Percentiles rank a stretch among this genome's conserved stretches.
phyloP scores from a whole-genome alignment of 2,329 filamentous ascomycete genomes.

The Bipolaris cookei region DNA sequence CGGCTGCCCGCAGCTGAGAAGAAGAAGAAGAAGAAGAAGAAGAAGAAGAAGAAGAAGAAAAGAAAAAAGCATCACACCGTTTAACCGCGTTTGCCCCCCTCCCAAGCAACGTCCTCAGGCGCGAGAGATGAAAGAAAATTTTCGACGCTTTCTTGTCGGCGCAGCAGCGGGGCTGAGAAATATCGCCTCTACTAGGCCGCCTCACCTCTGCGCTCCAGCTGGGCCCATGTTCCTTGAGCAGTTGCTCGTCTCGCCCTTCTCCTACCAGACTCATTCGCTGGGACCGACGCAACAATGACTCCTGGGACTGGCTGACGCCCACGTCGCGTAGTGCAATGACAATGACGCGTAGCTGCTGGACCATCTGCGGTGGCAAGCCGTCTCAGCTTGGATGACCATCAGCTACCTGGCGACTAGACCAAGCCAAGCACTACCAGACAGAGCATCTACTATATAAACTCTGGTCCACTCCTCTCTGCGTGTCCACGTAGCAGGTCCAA shows the following conservation, averaged over 20 bases:
- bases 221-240: slow-evolving; percentile 30
- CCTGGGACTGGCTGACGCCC: slow-evolving; percentile 26
- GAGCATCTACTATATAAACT: neutral
- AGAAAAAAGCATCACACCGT: neutral
- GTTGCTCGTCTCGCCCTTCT: slow-evolving; percentile 34
- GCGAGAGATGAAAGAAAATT: slow-evolving; percentile 18
- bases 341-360: slow-evolving; percentile 31
- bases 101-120: slow-evolving; percentile 19
- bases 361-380: slow-evolving; percentile 33
- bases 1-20: slow-evolving; percentile 36
- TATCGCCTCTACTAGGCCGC: slow-evolving; percentile 26
- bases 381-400: slow-evolving; percentile 41
- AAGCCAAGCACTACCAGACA: slow-evolving; percentile 34
- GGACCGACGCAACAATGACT: slow-evolving; percentile 26
- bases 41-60: no score
- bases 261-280: slow-evolving; percentile 29
- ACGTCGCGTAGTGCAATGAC: slow-evolving; percentile 29
- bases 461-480: neutral
- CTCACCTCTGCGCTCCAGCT: slow-evolving; percentile 31
- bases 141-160: slow-evolving; percentile 34
- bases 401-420: slow-evolving; percentile 28
- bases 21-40: neutral
- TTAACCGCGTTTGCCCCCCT: slow-evolving; percentile 20
- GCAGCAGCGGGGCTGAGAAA: slow-evolving; percentile 31
- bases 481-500: no score